Evolutionary conservation across 2,329 filamentous ascomycete genomes (phyloP).

Genomic region (Exophiala dermatitidis): DNA sequence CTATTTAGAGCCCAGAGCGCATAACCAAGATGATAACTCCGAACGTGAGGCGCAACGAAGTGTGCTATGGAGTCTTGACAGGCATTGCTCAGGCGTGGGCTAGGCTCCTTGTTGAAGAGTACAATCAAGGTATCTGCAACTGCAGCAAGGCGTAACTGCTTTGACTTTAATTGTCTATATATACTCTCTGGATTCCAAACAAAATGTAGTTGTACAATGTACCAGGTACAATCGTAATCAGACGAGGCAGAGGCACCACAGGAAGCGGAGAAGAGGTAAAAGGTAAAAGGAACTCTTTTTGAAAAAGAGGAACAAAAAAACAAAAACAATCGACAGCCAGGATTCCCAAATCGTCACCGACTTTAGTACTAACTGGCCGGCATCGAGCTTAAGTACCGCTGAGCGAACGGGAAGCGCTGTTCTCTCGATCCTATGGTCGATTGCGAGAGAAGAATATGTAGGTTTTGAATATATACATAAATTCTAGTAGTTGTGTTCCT

Average conservation of each 20-base stretch:
- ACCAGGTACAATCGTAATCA: too few species aligned
- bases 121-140: too few species aligned
- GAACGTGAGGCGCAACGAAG: not conserved
- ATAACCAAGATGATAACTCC: not conserved
- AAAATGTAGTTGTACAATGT: too few species aligned
- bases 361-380: constrained; percentile 3
- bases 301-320: not conserved
- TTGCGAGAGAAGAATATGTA: constrained; percentile 8
- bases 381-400: constrained; percentile 12
- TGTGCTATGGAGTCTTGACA: not conserved
- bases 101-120: too few species aligned
- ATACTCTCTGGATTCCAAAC: too few species aligned
- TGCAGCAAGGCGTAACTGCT: too few species aligned
- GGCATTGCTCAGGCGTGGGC: not conserved
- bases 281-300: too few species aligned
- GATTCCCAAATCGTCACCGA: constrained; percentile 2
- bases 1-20: not conserved
- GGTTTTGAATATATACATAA: too few species aligned
- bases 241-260: too few species aligned
- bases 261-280: too few species aligned
- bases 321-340: constrained; percentile 2
- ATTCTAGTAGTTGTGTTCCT: too few species aligned
- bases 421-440: constrained; percentile 24
- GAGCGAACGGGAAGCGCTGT: constrained; percentile 26
- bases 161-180: too few species aligned